Base-by-base conservation (phyloP, 129 eudicot species). In the Artemisia tridentata region DNA sequence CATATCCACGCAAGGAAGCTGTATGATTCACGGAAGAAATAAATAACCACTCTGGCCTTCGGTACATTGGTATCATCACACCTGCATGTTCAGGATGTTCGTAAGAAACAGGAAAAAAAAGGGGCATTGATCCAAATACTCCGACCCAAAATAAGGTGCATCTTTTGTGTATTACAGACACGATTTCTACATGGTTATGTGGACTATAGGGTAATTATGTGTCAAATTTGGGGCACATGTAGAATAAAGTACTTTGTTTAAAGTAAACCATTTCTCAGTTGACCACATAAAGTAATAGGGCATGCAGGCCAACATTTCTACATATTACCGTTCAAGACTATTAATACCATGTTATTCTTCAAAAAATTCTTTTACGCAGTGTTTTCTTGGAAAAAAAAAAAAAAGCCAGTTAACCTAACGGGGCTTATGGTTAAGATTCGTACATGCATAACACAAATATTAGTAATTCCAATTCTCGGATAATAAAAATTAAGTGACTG, bases 11-110 rank as follows among this genome's bases (percentile, higher is more conserved):
- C 45, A 25, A 56, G 34, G 59, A 43, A 43, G 20, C 29, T 61
- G 20, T 61, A 16, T 25, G 56, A 74, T 66, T 38, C 45, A 38
- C 11, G 10, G 45, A 38, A 8, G 45, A 38, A 38, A 38, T 7
- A 51, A 38, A 13, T 57, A 34, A 15, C 43, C 65, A 5, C 7
- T 50, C 41, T 13, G 11, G 52, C 9, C 56, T 71, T 57, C 62
- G 6, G 58, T 47, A 11, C 65, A 38, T 43, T 58, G 55, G 54
- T 56, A 12, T 64, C 65, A 45, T 63, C 67, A 29, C 41, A 67
- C 56, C 73, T 67, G 68, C 79, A 47, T 58, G 7, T 75, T 55
- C 67, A 41, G 9, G n/a, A 23, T 66, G 25, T 53, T 21, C 23
- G 18, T 53, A 25, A 53, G 18, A 73, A 16, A 20, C 63, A 20